Evolutionary conservation across 2,329 filamentous ascomycete genomes (phyloP), one percentile per base, ranked within the genome.

Genomic region (Neodidymelliopsis sp.): DNA sequence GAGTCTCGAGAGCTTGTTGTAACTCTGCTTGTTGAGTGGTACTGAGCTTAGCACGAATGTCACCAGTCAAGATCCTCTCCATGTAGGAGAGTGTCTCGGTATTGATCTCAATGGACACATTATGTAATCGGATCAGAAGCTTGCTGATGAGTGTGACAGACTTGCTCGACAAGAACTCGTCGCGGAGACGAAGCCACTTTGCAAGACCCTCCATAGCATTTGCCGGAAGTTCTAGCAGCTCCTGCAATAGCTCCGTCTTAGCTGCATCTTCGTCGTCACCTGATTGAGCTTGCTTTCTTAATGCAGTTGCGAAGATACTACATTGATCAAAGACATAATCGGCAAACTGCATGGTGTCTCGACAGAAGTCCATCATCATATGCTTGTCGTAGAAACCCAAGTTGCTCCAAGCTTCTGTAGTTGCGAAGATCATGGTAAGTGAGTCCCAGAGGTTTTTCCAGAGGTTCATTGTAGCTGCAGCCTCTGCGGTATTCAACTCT

Each of bases 301-400:
- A 72, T 10, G 89, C 88, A 34, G 87, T 88, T 2, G 90, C 84
- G 55, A 99, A 86, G 49, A 97, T 82, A 39, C 86, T 87, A 69
- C 95, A 94, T 61, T 96, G 87, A 29, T 90, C 86, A 66, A 97
- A 89, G 2, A 96, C 81, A 25, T 84, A 82, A 65, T 96, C 90
- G 0, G 93, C 92, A 66, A 96, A 89, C 63, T 97, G 91, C 84
- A 99, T 99, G 11, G 90, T 89, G 67, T 96, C 91, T 58, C 94
- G 87, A 67, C 92, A 97, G 65, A 97, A 97, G 48, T 96, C 87
- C 63, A 91, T 87, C 90, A 99, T 92, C 43, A 84, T 79, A 15
- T 79, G 74, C 67, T 91, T 94, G 23, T 70, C 59, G 39, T 93
- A 87, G 49, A 90, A 84, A 4, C 82, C 82, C 11, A 84, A 77